Evolutionary conservation across 169 alveolate species (phyloP).

Genomic region (Eimeria sp.): DNA sequence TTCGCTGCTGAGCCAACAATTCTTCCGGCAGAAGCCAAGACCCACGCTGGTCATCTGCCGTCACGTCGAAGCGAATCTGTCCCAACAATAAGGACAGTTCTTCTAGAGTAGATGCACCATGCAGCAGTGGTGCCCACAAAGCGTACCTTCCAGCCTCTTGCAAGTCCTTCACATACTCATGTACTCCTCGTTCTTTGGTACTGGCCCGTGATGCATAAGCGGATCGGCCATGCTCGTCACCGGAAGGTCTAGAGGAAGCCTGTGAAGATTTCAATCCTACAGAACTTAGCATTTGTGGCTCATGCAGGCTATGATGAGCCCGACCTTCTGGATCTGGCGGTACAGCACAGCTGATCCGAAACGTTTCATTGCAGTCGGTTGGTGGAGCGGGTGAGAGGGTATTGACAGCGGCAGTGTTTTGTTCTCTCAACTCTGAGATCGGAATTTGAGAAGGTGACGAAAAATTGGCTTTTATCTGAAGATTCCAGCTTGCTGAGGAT

Average conservation of each 20-base stretch:
- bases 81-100: conserved; percentile 28
- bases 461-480: background rate
- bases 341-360: background rate
- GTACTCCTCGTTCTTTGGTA: background rate
- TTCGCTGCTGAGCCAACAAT: background rate
- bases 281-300: background rate
- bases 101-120: background rate
- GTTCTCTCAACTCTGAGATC: background rate
- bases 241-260: background rate
- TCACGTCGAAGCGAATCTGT: conserved; percentile 46
- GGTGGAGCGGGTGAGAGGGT: background rate
- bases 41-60: conserved; percentile 40
- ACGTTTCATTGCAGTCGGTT: background rate
- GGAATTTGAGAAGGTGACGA: background rate
- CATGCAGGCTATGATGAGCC: background rate
- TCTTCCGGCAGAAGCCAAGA: conserved; percentile 56
- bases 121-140: conserved; percentile 46
- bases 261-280: background rate
- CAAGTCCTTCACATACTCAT: conserved; percentile 43
- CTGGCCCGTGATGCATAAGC: background rate
- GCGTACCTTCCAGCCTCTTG: conserved; percentile 22
- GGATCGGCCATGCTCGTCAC: background rate
- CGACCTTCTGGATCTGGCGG: background rate
- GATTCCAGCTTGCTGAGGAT: background rate
- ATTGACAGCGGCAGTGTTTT: background rate